Conservation (phyloP, 192 early-diverging fungal genomes). For the Podila horticola region DNA sequence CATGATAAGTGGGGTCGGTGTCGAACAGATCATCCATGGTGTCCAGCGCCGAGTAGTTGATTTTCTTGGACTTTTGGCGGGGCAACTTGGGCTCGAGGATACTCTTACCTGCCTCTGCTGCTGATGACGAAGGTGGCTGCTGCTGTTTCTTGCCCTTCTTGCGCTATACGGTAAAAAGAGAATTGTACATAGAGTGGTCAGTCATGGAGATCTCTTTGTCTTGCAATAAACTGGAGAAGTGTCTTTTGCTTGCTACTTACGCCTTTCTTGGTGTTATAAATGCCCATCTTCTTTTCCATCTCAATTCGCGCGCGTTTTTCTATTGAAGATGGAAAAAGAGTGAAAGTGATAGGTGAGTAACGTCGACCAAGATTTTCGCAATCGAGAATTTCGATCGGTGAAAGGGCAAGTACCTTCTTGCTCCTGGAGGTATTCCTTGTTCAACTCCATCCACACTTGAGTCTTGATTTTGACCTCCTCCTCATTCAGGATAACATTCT, state of each 20-base stretch:
- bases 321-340: neutral
- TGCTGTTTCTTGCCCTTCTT: constrained; percentile 54
- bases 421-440: constrained; percentile 84
- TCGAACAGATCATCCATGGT: constrained; percentile 80
- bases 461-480: constrained; percentile 86
- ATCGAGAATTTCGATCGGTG: neutral
- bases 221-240: neutral
- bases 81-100: constrained; percentile 76
- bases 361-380: constrained; percentile 11
- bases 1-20: constrained; percentile 24
- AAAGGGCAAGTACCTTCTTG: constrained; percentile 36
- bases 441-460: constrained; percentile 86
- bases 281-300: constrained; percentile 56
- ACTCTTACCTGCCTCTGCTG: constrained; percentile 82
- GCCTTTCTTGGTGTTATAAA: constrained; percentile 54
- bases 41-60: constrained; percentile 77
- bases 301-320: constrained; percentile 36
- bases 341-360: neutral
- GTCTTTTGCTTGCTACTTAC: constrained; percentile 16
- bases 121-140: constrained; percentile 60
- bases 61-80: constrained; percentile 80
- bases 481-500: constrained; percentile 71
- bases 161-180: constrained; percentile 14
- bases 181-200: neutral
- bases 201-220: no score